Percentiles rank a stretch among this genome's conserved stretches.
phyloP scores from a whole-genome alignment of 805 yeast species.

The Metschnikowia similis region DNA sequence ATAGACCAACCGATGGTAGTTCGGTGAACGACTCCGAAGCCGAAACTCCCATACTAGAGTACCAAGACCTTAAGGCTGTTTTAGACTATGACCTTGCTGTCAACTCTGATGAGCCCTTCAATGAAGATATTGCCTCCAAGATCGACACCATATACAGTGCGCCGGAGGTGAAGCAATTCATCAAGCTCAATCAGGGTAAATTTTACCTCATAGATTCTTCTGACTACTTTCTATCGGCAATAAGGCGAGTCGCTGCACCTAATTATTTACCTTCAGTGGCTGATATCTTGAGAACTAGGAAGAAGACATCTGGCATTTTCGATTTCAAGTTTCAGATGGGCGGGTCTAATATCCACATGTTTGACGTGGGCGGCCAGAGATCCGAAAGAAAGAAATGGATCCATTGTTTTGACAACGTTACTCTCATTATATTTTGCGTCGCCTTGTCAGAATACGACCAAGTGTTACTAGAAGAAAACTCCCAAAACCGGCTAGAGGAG shows the following conservation, averaged over 20 bases:
- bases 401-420: conserved; percentile 91
- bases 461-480: conserved; percentile 51
- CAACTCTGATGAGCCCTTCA: conserved; percentile 51
- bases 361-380: conserved; percentile 94
- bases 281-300: conserved; percentile 82
- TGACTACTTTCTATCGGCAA: conserved; percentile 63
- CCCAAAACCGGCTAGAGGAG: conserved; percentile 28
- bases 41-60: conserved; percentile 20
- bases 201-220: conserved; percentile 88
- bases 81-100: conserved; percentile 46
- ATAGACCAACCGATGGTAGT: conserved; percentile 11
- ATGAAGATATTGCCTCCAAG: conserved; percentile 44
- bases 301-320: conserved; percentile 88
- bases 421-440: conserved; percentile 85
- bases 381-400: conserved; percentile 97
- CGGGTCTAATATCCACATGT: conserved; percentile 43
- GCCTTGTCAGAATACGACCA: conserved; percentile 91
- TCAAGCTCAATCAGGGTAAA: conserved; percentile 57
- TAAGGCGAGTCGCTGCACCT: conserved; percentile 55
- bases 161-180: conserved; percentile 53
- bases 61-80: conserved; percentile 41
- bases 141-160: conserved; percentile 52
- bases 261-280: conserved; percentile 68
- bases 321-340: conserved; percentile 79
- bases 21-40: conserved; percentile 1